A percentile compares a stretch with the other conserved stretches of the same genome.
phyloP scores from a whole-genome alignment of 2,329 filamentous ascomycete species.

The Aspergillus bombycis region DNA sequence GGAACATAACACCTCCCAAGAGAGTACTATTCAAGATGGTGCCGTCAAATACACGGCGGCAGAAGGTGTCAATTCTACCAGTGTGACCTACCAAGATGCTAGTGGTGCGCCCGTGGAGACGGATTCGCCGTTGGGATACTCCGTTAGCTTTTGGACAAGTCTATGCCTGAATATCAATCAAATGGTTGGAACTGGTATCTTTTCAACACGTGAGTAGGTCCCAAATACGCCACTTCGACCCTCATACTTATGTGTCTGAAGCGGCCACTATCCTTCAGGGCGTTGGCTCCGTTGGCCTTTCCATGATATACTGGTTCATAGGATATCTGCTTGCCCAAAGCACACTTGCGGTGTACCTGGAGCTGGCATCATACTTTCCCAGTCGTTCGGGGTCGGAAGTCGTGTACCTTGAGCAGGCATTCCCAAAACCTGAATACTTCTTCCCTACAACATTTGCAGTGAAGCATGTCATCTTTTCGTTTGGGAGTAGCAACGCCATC shows the following conservation, averaged over 20 bases:
- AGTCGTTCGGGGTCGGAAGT: conserved; percentile 2
- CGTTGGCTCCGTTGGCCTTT: neutral
- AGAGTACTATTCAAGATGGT: neutral
- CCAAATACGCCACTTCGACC: neutral
- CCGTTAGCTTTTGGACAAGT: conserved; percentile 2
- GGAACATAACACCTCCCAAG: neutral
- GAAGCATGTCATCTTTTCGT: neutral
- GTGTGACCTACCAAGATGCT: neutral
- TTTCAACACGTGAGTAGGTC: neutral
- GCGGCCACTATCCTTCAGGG: neutral
- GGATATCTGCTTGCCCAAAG: neutral
- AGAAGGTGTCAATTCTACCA: neutral
- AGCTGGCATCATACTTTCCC: neutral
- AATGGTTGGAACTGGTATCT: conserved; percentile 1
- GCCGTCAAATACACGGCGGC: neutral
- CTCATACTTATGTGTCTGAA: neutral
- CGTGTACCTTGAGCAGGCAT: neutral
- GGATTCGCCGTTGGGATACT: neutral
- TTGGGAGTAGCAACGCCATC: conserved; percentile 1
- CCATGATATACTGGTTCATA: conserved; percentile 3
- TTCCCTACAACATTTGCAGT: neutral
- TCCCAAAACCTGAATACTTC: neutral
- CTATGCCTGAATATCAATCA: neutral
- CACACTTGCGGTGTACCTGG: neutral
- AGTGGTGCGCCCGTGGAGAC: neutral